These are phyloP conservation scores for Komagataella ulmi DNA, from an alignment of 805 yeast species.

Conservation along the genomic window DNA sequence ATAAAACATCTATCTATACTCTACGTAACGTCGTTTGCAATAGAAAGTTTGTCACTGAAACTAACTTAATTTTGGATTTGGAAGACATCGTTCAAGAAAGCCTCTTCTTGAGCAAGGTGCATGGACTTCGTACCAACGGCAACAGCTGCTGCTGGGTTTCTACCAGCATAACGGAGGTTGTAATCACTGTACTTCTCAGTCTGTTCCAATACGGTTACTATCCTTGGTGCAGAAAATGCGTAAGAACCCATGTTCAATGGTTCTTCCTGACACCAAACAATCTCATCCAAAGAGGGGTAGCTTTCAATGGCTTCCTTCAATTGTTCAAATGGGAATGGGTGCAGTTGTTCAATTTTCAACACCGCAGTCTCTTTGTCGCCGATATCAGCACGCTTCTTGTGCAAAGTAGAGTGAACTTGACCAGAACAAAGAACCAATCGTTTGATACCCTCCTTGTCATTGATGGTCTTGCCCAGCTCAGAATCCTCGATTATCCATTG, in stretches of 20 bases:
- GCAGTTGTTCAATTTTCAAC: constrained; percentile 84
- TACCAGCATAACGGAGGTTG: constrained; percentile 78
- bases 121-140: constrained; percentile 93
- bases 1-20: not conserved
- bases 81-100: constrained; percentile 73
- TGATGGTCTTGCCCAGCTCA: constrained; percentile 70
- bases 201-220: constrained; percentile 62
- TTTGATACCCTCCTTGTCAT: constrained; percentile 71
- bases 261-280: constrained; percentile 98
- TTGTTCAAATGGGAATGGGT: constrained; percentile 98
- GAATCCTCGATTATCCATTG: constrained; percentile 92
- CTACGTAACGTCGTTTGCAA: not conserved
- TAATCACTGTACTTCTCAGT: constrained; percentile 52
- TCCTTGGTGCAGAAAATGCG: constrained; percentile 72
- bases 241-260: constrained; percentile 95
- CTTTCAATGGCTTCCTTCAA: constrained; percentile 69
- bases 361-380: constrained; percentile 79
- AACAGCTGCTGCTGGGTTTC: constrained; percentile 96
- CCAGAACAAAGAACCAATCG: constrained; percentile 79
- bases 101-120: constrained; percentile 82
- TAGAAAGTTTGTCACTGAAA: not conserved
- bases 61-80: constrained; percentile 3
- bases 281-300: constrained; percentile 74
- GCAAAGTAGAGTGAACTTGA: constrained; percentile 89
- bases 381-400: constrained; percentile 72